A percentile compares a stretch with the other conserved stretches of the same genome.
These are phyloP conservation scores for Trichoderma sp. DNA, from an alignment of 2,329 filamentous ascomycete genomes.

Conservation along the genomic window DNA sequence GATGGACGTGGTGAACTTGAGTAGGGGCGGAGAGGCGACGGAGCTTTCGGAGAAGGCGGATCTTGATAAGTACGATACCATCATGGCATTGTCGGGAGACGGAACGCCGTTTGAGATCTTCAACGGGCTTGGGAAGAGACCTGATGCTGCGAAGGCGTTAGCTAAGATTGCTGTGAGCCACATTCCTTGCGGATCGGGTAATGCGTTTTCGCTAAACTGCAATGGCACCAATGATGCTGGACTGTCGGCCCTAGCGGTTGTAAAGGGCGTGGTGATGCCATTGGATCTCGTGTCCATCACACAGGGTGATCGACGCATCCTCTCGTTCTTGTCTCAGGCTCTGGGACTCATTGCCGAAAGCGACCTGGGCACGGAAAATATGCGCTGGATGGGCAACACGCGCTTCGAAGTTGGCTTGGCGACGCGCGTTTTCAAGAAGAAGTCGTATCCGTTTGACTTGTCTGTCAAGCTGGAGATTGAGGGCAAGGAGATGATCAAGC, in stretches of 20 bases:
- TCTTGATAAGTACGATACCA: constrained; percentile 75
- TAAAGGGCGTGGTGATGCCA: constrained; percentile 83
- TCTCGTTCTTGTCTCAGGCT: constrained; percentile 89
- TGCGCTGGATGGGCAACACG: constrained; percentile 87
- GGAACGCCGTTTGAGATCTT: constrained; percentile 91
- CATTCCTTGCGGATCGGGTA: constrained; percentile 89
- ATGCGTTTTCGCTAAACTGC: constrained; percentile 87
- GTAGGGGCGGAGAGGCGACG: constrained; percentile 71
- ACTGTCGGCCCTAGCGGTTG: constrained; percentile 74
- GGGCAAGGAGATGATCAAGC: constrained; percentile 70
- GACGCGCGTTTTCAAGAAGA: constrained; percentile 71
- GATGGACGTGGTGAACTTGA: constrained; percentile 71
- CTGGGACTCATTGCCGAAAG: constrained; percentile 87
- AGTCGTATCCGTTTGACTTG: constrained; percentile 83
- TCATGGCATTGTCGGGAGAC: constrained; percentile 89
- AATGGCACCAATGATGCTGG: constrained; percentile 76
- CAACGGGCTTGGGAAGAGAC: constrained; percentile 79
- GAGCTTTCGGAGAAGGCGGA: constrained; percentile 75
- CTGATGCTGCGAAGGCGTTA: constrained; percentile 73
- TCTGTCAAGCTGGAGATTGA: constrained; percentile 79
- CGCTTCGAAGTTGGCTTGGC: constrained; percentile 85
- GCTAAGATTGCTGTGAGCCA: constrained; percentile 77
- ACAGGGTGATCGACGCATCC: constrained; percentile 67
- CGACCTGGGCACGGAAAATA: constrained; percentile 84
- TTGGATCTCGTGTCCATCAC: constrained; percentile 87